phyloP scores from a whole-genome alignment of 805 yeast genomes.

The Myxozyma mucilagina region DNA sequence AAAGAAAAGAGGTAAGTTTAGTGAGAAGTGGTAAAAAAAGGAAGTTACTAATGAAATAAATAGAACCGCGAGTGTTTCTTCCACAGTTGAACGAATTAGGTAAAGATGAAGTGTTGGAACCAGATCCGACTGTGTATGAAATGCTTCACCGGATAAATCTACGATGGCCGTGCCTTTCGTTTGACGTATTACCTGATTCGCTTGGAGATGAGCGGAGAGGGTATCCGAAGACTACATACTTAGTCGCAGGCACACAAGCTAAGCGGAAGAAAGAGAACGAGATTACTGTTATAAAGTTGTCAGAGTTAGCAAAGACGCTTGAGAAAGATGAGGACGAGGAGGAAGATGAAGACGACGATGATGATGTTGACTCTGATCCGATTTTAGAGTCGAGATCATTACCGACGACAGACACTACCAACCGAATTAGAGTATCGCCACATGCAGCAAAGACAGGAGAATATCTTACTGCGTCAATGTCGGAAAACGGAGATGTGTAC shows the following conservation, averaged over 20 bases:
- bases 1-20: constrained; percentile 40
- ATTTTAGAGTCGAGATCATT: constrained; percentile 81
- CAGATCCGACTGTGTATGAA: constrained; percentile 93
- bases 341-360: constrained; percentile 67
- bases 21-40: neutral
- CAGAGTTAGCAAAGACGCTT: constrained; percentile 79
- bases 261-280: constrained; percentile 84
- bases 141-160: constrained; percentile 92
- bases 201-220: constrained; percentile 85
- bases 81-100: constrained; percentile 91
- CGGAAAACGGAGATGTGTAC: constrained; percentile 86
- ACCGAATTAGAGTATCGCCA: constrained; percentile 83
- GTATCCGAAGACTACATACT: constrained; percentile 82
- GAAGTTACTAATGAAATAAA: constrained; percentile 28
- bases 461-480: constrained; percentile 81
- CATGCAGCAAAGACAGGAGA: constrained; percentile 72
- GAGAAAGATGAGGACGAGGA: constrained; percentile 75
- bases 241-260: constrained; percentile 95
- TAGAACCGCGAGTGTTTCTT: constrained; percentile 59
- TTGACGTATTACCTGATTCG: constrained; percentile 83
- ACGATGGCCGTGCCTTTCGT: constrained; percentile 96
- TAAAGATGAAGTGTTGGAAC: constrained; percentile 93
- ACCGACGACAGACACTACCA: constrained; percentile 79
- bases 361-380: constrained; percentile 63
- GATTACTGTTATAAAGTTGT: constrained; percentile 75